A percentile compares a stretch with the other conserved stretches of the same genome.
Evolutionary conservation across 352 stramenopile species (phyloP).

Genomic region (Pythium chondricola): DNA sequence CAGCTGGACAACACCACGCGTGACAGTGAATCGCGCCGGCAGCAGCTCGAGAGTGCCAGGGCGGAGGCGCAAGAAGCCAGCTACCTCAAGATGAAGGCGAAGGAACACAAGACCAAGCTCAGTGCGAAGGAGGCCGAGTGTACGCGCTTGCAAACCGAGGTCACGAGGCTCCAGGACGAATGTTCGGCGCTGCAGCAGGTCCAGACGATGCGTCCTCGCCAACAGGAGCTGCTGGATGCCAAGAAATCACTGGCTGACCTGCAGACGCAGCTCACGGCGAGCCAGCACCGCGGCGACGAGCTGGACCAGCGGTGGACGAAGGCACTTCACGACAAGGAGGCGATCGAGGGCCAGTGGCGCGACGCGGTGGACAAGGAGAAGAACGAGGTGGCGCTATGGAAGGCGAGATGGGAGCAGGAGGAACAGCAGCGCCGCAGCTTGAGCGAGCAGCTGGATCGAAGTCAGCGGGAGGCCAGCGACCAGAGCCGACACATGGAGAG

Average conservation of each 20-base stretch:
- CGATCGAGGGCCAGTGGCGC: background rate
- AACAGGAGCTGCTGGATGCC: background rate
- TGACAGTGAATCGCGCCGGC: conserved; percentile 12
- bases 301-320: background rate
- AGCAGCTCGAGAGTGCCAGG: conserved; percentile 25
- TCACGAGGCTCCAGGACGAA: conserved; percentile 5
- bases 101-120: conserved; percentile 38
- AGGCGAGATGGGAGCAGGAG: background rate
- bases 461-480: conserved; percentile 3
- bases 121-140: conserved; percentile 22
- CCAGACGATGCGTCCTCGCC: background rate
- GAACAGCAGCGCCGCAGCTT: background rate
- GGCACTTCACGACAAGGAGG: background rate
- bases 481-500: no score
- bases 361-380: background rate
- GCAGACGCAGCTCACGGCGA: background rate
- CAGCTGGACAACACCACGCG: conserved; percentile 14
- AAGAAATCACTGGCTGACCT: background rate
- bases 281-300: background rate
- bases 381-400: background rate
- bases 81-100: conserved; percentile 53
- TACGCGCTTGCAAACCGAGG: conserved; percentile 3
- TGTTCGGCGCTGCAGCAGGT: background rate
- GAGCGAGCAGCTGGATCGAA: background rate
- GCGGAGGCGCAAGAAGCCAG: conserved; percentile 44